These are phyloP conservation scores for Acacia pycnantha DNA, from an alignment of 331 rosid genomes.

Conservation along the genomic window DNA sequence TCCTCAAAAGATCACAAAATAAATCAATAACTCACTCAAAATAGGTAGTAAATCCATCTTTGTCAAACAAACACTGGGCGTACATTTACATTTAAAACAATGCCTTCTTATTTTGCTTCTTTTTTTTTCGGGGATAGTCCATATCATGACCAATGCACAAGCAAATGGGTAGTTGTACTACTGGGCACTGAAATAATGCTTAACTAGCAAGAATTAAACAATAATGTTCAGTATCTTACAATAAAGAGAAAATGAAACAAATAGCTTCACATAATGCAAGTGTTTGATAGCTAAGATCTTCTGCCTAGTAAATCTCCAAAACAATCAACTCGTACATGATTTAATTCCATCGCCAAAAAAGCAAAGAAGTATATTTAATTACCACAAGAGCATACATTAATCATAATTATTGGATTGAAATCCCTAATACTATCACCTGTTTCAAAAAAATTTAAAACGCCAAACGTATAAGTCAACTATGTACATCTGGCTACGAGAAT, in stretches of 20 bases:
- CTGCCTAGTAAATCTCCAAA: not conserved
- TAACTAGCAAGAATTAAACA: not conserved
- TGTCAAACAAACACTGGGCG: not conserved
- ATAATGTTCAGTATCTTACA: not conserved
- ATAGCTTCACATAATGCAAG: not conserved
- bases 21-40: not conserved
- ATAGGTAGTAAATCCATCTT: not conserved
- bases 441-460: not conserved
- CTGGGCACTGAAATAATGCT: not conserved
- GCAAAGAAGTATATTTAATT: not conserved
- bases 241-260: not conserved
- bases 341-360: not conserved
- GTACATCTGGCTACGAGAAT: not conserved
- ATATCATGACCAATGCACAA: not conserved
- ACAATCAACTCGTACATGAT: not conserved
- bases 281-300: not conserved
- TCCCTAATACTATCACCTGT: not conserved
- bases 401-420: not conserved
- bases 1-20: not conserved
- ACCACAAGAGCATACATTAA: not conserved
- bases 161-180: not conserved
- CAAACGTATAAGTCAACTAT: conserved; percentile 5
- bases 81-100: not conserved
- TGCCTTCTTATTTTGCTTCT: not conserved
- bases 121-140: not conserved